These are phyloP conservation scores for Nicotiana benthamiana DNA, from an alignment of 257 asterid genomes.

Conservation along the genomic window DNA sequence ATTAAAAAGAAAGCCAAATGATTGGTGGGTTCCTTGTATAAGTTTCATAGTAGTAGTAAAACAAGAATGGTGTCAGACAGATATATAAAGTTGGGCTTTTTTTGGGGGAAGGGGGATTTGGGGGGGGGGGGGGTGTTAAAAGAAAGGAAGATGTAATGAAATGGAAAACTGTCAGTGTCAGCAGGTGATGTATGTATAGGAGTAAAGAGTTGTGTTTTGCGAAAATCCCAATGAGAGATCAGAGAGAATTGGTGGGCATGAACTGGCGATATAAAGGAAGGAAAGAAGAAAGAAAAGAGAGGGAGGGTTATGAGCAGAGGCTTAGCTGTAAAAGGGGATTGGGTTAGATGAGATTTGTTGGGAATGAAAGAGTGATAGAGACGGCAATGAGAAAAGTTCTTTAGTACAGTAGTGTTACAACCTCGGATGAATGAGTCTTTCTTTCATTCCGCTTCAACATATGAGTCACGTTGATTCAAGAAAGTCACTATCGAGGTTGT, in stretches of 20 bases:
- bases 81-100: not conserved
- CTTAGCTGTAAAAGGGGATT: not conserved
- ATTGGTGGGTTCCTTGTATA: not conserved
- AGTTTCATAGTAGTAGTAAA: not conserved
- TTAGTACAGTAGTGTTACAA: not conserved
- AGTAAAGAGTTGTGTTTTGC: not conserved
- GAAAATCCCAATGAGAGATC: not conserved
- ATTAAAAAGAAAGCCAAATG: not conserved
- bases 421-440: not conserved
- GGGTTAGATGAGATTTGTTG: not conserved
- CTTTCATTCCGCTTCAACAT: not conserved
- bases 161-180: conserved; percentile 8
- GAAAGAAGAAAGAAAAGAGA: not conserved
- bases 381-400: not conserved
- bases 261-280: not conserved
- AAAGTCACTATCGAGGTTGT: too few species aligned
- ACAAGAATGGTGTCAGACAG: not conserved
- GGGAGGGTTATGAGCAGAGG: not conserved
- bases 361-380: not conserved
- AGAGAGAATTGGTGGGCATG: not conserved
- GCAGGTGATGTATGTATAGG: not conserved
- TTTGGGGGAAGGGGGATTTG: too few species aligned
- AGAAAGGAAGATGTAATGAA: not conserved
- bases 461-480: not conserved
- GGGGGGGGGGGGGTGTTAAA: not conserved